Percentiles rank a stretch among this genome's conserved stretches.
Evolutionary conservation across 495 filamentous ascomycete species (phyloP).

Genomic region (Wilcoxina mikolae): DNA sequence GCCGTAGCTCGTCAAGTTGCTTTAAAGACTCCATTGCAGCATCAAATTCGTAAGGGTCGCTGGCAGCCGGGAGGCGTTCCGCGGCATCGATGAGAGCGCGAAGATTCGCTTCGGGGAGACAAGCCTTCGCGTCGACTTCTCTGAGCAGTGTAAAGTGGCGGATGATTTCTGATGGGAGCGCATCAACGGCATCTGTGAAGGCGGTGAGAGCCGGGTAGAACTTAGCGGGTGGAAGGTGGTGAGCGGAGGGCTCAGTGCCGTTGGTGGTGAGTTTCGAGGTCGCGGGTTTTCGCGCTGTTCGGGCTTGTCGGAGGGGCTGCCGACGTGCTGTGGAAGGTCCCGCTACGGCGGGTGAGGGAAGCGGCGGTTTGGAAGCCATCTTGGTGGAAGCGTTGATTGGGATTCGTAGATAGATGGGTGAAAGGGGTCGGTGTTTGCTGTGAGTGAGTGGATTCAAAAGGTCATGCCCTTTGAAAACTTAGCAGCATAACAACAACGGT

Average conservation of each 20-base stretch:
- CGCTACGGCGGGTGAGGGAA: conserved; percentile 31
- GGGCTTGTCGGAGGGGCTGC: conserved; percentile 46
- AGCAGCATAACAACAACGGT: background rate
- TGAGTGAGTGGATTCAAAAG: background rate
- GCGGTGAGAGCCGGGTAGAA: conserved; percentile 87
- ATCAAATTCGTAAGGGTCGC: conserved; percentile 23
- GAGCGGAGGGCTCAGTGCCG: conserved; percentile 35
- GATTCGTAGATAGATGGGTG: background rate
- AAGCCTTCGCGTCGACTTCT: conserved; percentile 92
- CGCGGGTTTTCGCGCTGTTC: conserved; percentile 38
- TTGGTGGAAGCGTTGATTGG: background rate
- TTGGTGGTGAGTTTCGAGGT: conserved; percentile 32
- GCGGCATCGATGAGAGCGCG: conserved; percentile 53
- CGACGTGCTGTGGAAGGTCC: conserved; percentile 38
- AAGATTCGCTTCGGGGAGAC: conserved; percentile 56
- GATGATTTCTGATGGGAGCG: conserved; percentile 85
- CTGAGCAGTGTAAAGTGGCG: conserved; percentile 88
- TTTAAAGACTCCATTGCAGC: conserved; percentile 24
- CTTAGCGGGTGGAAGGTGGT: conserved; percentile 29
- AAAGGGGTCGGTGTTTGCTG: background rate
- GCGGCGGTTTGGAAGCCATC: conserved; percentile 23
- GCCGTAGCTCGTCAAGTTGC: conserved; percentile 24
- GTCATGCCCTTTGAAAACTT: background rate
- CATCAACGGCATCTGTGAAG: conserved; percentile 84
- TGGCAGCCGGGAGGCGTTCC: conserved; percentile 42